Base-by-base conservation (phyloP, 352 stramenopile genomes). In the Phytophthora aleatoria region DNA sequence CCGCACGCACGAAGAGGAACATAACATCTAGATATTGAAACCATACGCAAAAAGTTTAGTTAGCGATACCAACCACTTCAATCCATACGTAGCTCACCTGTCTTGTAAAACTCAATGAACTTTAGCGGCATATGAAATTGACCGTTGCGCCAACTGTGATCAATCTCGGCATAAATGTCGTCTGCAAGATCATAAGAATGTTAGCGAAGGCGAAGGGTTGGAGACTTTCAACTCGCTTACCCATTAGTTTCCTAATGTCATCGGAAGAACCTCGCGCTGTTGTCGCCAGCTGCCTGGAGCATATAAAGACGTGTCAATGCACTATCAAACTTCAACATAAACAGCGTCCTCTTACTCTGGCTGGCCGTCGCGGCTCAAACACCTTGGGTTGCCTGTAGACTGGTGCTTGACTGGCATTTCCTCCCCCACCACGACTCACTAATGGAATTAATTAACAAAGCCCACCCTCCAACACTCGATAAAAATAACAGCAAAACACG, bases 91-190 rank as follows among this genome's bases (percentile, higher is more conserved):
- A 9, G 1, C 35, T 41, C 42, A 83, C 76, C 79, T 39, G 72
- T 84, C 38, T 85, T 67, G 63, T 89, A 81, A 51, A 92, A 92
- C 27, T 77, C 69, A 48, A 87, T 57, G 38, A 94, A 94, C 61
- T 89, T 91, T 36, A 81, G 57, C 6, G 85, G 83, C 41, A 94
- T 52, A 43, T 75, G 77, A 38, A 92, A 70, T 56, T 70, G 66
- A 1, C 85, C 82, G 24, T 61, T 68, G 28, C 70, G 70, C 50
- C 70, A 81, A 35, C 71, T 79, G 36, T 69, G 67, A 48, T 90
- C 73, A 63, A 92, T 89, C 63, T 94, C 85, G 11, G 50, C 53
- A 49, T 89, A 93, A 27, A 93, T 85, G 48, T 94, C 81, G 39
- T 80, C 77, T 84, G 24, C 8, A 15, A 48, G 15, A 16, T 4